Evolutionary conservation across 129 eudicot genomes (phyloP), one percentile per base, ranked within the genome.

Genomic region (Helichrysum umbraculigerum): DNA sequence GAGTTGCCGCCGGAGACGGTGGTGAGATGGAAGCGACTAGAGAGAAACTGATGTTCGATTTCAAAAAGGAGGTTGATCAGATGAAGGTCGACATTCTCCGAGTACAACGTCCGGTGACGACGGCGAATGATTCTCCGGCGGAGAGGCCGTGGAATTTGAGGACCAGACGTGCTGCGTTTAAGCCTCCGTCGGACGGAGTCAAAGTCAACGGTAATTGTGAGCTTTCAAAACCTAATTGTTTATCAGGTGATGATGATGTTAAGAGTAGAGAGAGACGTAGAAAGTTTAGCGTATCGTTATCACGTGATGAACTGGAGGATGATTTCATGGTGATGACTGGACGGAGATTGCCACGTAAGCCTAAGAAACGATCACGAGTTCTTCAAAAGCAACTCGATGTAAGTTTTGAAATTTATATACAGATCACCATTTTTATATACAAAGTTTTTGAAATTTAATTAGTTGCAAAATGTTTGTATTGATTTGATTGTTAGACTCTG

Each of bases 141-240:
- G 70, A 39, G 52, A 76, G 81, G 79, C 97, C 95, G 67, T 93
- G 98, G 98, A 93, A 90, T 77, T 69, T 93, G 90, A 85, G 98
- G 87, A 93, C 88, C 10, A 75, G 97, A 58, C 52, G 98, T 72
- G 96, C 90, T 50, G 88, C 87, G 76, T 86, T 87, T 68, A 90
- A 85, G 84, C 87, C 68, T 59, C 84, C 85, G 61, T 33, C 63
- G 68, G 78, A 19, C 76, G 75, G 42, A 67, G 74, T 66, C 39
- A 74, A 66, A 72, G 78, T 63, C 37, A 68, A 66, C 67, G 29
- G n/a, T 19, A 62, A 62, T 56, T 83, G 78, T 22, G 82, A 75
- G 44, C 75, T 73, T 66, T 66, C 16, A 52, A 85, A 79, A 79
- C 84, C 85, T 78, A 82, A 51, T 30, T 54, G 33, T 17, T 14